phyloP scores from a whole-genome alignment of 257 asterid genomes.

The Mitragyna speciosa region DNA sequence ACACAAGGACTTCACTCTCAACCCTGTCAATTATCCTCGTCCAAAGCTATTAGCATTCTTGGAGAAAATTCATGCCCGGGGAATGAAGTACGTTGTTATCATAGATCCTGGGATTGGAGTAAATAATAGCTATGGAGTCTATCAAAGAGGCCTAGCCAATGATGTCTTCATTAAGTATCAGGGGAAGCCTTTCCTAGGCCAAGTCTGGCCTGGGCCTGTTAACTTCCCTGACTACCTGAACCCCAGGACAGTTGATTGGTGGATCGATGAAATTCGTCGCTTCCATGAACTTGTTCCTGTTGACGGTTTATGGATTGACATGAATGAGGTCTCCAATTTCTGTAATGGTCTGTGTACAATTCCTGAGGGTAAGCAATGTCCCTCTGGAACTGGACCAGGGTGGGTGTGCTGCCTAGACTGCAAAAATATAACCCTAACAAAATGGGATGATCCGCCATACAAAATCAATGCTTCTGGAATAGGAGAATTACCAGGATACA shows the following conservation, averaged over 20 bases:
- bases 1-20: slow-evolving; percentile 87
- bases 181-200: slow-evolving; percentile 78
- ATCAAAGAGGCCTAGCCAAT: slow-evolving; percentile 61
- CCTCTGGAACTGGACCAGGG: slow-evolving; percentile 84
- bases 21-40: slow-evolving; percentile 74
- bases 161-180: slow-evolving; percentile 87
- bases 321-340: slow-evolving; percentile 92
- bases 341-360: slow-evolving; percentile 78
- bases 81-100: slow-evolving; percentile 89
- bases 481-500: slow-evolving; percentile 68
- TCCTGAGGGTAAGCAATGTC: slow-evolving; percentile 62
- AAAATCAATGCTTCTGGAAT: slow-evolving; percentile 89
- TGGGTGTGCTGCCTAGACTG: slow-evolving; percentile 90
- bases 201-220: slow-evolving; percentile 98
- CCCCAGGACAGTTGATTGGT: slow-evolving; percentile 83
- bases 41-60: slow-evolving; percentile 69
- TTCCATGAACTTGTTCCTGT: slow-evolving; percentile 88
- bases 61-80: slow-evolving; percentile 71
- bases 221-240: slow-evolving; percentile 90
- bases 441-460: slow-evolving; percentile 96
- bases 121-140: slow-evolving; percentile 64
- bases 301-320: slow-evolving; percentile 94
- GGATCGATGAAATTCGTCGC: slow-evolving; percentile 81
- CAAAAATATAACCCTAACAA: slow-evolving; percentile 71
- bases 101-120: slow-evolving; percentile 91